Evolutionary conservation across 371 early-diverging fungal species (phyloP).

Genomic region (Mortierella sp.): DNA sequence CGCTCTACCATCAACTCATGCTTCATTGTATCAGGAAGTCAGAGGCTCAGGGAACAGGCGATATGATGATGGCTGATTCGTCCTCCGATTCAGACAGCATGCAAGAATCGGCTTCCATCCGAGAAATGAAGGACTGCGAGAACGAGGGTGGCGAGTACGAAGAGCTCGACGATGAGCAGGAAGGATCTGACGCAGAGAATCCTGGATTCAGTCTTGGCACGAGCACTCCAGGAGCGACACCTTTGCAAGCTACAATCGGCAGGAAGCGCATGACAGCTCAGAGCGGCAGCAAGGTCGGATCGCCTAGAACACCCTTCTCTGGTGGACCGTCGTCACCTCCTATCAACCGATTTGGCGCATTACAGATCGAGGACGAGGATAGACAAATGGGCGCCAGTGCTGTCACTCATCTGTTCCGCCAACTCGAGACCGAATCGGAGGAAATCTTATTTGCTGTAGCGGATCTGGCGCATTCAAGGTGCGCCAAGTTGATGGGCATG

Average conservation of each 20-base stretch:
- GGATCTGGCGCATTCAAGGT: constrained; percentile 89
- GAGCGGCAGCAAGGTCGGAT: constrained; percentile 13
- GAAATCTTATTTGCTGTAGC: constrained; percentile 82
- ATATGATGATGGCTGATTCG: constrained; percentile 33
- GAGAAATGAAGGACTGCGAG: constrained; percentile 32
- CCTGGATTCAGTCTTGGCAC: constrained; percentile 46
- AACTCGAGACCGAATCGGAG: constrained; percentile 64
- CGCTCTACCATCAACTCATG: constrained; percentile 73
- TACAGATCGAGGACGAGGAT: constrained; percentile 33
- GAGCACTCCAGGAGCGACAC: constrained; percentile 44
- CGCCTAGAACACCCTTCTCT: constrained; percentile 27
- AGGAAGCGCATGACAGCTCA: constrained; percentile 20
- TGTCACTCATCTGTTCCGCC: constrained; percentile 42
- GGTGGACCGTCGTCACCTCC: constrained; percentile 18
- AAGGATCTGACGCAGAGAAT: constrained; percentile 31
- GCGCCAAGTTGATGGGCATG: constrained; percentile 88
- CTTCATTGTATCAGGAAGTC: constrained; percentile 66
- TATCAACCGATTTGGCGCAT: constrained; percentile 24
- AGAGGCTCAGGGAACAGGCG: constrained; percentile 60
- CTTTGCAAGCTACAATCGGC: constrained; percentile 19
- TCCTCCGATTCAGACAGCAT: constrained; percentile 60
- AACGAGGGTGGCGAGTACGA: constrained; percentile 21
- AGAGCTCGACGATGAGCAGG: constrained; percentile 28
- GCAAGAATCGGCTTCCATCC: constrained; percentile 35
- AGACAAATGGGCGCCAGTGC: constrained; percentile 34